Percentiles rank a stretch among this genome's conserved stretches.
Conservation (phyloP, 345 rosid genomes). For the Ceriops zippeliana region DNA sequence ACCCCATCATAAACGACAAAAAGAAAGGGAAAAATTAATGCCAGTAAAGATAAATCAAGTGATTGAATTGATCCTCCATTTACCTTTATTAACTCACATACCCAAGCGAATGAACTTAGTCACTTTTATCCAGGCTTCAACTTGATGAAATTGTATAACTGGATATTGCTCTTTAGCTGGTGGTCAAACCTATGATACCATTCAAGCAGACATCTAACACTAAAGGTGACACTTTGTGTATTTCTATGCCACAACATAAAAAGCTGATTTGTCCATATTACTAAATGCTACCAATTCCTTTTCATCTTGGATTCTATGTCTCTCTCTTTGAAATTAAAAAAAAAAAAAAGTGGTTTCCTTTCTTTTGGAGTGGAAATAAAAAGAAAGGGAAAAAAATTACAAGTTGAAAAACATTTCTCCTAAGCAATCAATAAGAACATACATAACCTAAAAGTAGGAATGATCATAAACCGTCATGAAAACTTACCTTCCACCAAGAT, state of each 20-base stretch:
- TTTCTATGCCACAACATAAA: too few relatives aligned
- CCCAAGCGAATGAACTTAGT: too few relatives aligned
- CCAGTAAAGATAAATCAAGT: too few relatives aligned
- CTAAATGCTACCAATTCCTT: too few relatives aligned
- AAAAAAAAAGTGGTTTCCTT: background rate
- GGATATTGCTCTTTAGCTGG: background rate
- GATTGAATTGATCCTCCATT: too few relatives aligned
- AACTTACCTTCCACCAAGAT: slow-evolving; percentile 89
- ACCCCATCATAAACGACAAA: too few relatives aligned
- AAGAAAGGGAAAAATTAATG: too few relatives aligned
- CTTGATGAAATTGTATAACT: background rate
- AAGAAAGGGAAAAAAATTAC: background rate
- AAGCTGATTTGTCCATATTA: too few relatives aligned
- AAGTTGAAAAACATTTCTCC: background rate
- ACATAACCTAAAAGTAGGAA: background rate
- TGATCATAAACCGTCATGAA: slow-evolving; percentile 1
- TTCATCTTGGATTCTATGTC: too few relatives aligned
- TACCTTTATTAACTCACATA: too few relatives aligned
- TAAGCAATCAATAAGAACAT: background rate
- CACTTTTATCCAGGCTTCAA: too few relatives aligned
- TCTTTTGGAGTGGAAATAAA: background rate
- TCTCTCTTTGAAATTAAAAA: too few relatives aligned
- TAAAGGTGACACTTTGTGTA: background rate
- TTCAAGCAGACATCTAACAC: background rate
- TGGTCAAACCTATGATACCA: background rate